Base-by-base conservation (phyloP, 164 flowering plant genomes). In the Pachysandra terminalis region DNA sequence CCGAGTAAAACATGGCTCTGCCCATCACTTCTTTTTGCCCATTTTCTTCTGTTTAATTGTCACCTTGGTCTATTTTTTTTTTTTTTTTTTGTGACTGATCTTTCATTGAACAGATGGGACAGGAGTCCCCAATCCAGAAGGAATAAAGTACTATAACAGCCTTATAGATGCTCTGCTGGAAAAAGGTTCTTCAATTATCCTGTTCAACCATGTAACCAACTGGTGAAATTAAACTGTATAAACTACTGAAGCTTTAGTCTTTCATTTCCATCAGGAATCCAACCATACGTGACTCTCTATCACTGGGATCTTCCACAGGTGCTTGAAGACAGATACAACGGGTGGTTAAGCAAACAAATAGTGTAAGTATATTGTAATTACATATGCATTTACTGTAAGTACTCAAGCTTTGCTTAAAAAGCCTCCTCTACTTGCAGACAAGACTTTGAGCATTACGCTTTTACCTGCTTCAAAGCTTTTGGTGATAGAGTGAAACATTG, bases 261-360 rank as follows among this genome's bases (percentile, higher is more conserved):
- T 62, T 21, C 62, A 45, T 65, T 61, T 64, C 53, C 54, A 68
- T 61, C 82, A 93, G 97, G 93, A 69, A 88, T 94, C 66, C 65
- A 87, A 77, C 97, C 96, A 17, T 91, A 77, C 73, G 95, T 73
- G 66, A 90, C 97, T 51, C 79, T 94, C 22, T 90, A 87, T 69
- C 98, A 91, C 72, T 91, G 93, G 94, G 98, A 93, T 78, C 96
- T 90, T 69, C 98, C 97, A 52, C 96, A 93, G 76, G 78, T 69
- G 54, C 91, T 94, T 58, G 88, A 94, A 78, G 97, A 94, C 62
- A 79, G 71, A 73, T 91, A 94, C 56, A 83, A 76, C 66, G 98
- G 97, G 52, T 88, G 94, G 88, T 64, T 91, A 69, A 84, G 81
- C 76, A 65, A 21, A 61, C 79, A 81, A 75, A 82, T 89, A 57